Base-by-base conservation (phyloP, 1,139 yeast genomes). In the Saccharomyces hybrid region DNA sequence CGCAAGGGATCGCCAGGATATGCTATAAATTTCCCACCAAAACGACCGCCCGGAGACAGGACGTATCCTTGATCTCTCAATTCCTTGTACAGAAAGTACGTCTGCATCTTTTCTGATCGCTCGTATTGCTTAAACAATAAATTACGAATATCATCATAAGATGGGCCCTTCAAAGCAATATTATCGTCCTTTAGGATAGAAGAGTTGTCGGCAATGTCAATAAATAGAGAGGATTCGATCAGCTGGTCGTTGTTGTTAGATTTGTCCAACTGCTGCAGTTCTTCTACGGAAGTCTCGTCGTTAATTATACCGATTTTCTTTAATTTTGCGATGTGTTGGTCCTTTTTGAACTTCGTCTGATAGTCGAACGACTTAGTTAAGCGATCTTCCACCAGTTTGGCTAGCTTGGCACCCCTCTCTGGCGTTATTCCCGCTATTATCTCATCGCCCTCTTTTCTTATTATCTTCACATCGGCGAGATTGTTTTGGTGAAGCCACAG, bases 1-100 rank as follows among this genome's bases (percentile, higher is more conserved):
- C 95, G 72, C 55, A 93, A 73, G 2, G 98, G 96, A 67, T 93
- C 99, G 0, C 97, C 98, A 0, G 98, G 98, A 62, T 93, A 93
- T 1, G 93, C 90, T 52, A 93, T 80, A 64, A 83, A 89, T 55
- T 84, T 83, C 3, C 96, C 95, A 0, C 99, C 99, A 68, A 91
- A 93, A 57, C 96, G 78, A 46, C 90, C 74, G 0, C 98, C 99
- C 0, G 98, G 97, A 34, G 90, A 77, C 25, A 90, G 23, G 8
- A 58, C 54, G 47, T 58, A 60, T 5, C 51, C 49, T 48, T 54
- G 53, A 14, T 54, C 47, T 31, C 54, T 54, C 34, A 65, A 52
- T 13, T 53, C 47, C 46, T 57, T 57, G 50, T 58, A 65, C n/a
- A 65, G 31, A 13, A 54, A 34, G 42, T 60, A 63, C 38, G 60